Conservation (phyloP, 192 early-diverging fungal species). For the Entomortierella chlamydospora region DNA sequence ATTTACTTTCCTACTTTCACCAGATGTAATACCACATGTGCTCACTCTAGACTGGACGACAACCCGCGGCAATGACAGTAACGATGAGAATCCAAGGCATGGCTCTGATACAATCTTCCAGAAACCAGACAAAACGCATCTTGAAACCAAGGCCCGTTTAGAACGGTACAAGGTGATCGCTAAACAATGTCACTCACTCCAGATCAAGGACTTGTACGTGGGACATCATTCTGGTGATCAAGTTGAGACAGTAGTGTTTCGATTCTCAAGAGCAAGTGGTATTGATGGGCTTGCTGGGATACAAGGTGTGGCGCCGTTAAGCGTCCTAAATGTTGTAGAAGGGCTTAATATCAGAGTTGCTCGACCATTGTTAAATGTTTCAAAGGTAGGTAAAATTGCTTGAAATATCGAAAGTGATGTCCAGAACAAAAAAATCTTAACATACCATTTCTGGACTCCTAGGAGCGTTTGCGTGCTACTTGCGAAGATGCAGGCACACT, state of each 20-base stretch:
- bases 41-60: conserved; percentile 14
- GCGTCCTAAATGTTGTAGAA: conserved; percentile 50
- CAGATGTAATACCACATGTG: conserved; percentile 25
- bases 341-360: conserved; percentile 51
- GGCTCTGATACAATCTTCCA: background rate
- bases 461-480: conserved; percentile 53
- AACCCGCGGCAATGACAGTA: background rate
- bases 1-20: background rate
- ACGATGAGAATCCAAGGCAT: background rate
- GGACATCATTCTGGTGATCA: conserved; percentile 63
- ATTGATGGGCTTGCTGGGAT: conserved; percentile 63
- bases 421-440: no score
- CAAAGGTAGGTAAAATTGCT: conserved; percentile 40
- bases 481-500: conserved; percentile 33
- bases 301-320: conserved; percentile 26
- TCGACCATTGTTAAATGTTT: conserved; percentile 55
- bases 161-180: conserved; percentile 56
- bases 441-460: background rate
- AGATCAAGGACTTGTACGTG: conserved; percentile 57
- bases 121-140: conserved; percentile 38
- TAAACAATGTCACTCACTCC: conserved; percentile 35
- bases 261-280: conserved; percentile 56
- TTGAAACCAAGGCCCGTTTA: conserved; percentile 51
- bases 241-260: conserved; percentile 55
- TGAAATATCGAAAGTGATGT: background rate